phyloP scores from a whole-genome alignment of 2,329 filamentous ascomycete species.

The Aspergillus eucalypticola region DNA sequence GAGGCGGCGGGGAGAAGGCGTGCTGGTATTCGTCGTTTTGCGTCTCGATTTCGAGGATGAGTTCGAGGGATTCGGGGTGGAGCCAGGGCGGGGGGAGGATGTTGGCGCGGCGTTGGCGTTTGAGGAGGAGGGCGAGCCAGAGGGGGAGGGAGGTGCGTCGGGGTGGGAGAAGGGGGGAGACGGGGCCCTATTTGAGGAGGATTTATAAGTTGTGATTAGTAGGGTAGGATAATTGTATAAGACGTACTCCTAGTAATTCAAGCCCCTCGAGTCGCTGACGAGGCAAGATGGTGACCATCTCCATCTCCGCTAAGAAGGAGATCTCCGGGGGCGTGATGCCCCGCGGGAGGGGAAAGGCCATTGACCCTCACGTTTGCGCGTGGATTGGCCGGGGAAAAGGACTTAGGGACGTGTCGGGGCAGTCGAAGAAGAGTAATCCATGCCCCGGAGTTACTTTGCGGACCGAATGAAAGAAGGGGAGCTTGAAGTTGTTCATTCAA shows the following conservation, averaged over 20 bases:
- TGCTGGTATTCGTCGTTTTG: slow-evolving; percentile 60
- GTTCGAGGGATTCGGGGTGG: slow-evolving; percentile 69
- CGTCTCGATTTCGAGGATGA: slow-evolving; percentile 80
- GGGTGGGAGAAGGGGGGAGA: slow-evolving; percentile 75
- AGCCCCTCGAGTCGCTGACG: slow-evolving; percentile 87
- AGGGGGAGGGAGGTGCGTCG: slow-evolving; percentile 78
- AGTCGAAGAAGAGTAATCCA: slow-evolving; percentile 9
- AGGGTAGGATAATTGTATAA: background rate
- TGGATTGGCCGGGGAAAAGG: background rate
- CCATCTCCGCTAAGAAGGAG: slow-evolving; percentile 96
- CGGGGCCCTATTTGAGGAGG: slow-evolving; percentile 63
- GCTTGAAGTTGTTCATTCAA: background rate
- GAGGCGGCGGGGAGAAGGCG: slow-evolving; percentile 76
- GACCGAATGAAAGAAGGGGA: background rate
- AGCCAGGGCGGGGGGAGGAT: slow-evolving; percentile 92
- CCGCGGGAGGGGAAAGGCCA: slow-evolving; percentile 63
- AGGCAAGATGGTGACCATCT: slow-evolving; percentile 87
- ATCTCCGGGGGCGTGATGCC: slow-evolving; percentile 83
- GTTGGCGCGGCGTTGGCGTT: slow-evolving; percentile 90
- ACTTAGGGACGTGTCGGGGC: background rate
- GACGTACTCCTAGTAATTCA: slow-evolving; percentile 77
- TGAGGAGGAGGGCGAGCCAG: slow-evolving; percentile 93
- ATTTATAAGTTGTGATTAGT: background rate
- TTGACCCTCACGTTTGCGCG: slow-evolving; percentile 31
- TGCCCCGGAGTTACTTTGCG: background rate